These are phyloP conservation scores for Xylariaceae sp. DNA, from an alignment of 2,329 filamentous ascomycete species.

Conservation along the genomic window DNA sequence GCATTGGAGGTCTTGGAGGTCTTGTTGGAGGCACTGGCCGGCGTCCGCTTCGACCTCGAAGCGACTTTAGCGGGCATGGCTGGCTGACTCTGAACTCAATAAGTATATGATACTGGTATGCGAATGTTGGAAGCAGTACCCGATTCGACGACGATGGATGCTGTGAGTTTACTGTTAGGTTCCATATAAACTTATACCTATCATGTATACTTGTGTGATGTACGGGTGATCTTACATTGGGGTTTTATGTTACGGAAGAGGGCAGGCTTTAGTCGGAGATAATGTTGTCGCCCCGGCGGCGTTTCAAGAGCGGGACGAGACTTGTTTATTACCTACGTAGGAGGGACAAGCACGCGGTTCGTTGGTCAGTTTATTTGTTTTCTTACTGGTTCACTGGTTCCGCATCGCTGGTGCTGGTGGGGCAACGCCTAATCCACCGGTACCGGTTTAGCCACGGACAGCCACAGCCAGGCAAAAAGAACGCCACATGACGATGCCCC, in stretches of 20 bases:
- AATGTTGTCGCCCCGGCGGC: background rate
- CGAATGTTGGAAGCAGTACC: background rate
- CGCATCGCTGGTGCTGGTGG: slow-evolving; percentile 16
- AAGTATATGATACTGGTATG: background rate
- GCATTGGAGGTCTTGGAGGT: slow-evolving; percentile 33
- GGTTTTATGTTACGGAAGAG: background rate
- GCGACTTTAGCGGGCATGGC: slow-evolving; percentile 48
- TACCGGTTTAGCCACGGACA: background rate
- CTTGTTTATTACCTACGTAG: slow-evolving; percentile 1
- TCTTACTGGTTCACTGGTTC: slow-evolving; percentile 7
- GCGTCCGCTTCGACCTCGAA: slow-evolving; percentile 42
- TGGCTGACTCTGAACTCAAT: background rate
- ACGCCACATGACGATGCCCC: background rate
- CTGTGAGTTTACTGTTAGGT: background rate
- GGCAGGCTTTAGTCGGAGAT: background rate
- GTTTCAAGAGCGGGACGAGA: background rate
- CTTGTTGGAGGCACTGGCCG: slow-evolving; percentile 39
- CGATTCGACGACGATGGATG: background rate
- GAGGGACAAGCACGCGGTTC: background rate
- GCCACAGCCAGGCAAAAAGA: background rate
- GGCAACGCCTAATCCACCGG: slow-evolving; percentile 16
- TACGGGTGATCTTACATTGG: too few relatives aligned
- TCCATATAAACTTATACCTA: background rate
- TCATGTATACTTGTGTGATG: background rate
- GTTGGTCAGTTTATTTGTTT: background rate